These are phyloP conservation scores for Echria macrotheca DNA, from an alignment of 495 filamentous ascomycete genomes.

Conservation along the genomic window DNA sequence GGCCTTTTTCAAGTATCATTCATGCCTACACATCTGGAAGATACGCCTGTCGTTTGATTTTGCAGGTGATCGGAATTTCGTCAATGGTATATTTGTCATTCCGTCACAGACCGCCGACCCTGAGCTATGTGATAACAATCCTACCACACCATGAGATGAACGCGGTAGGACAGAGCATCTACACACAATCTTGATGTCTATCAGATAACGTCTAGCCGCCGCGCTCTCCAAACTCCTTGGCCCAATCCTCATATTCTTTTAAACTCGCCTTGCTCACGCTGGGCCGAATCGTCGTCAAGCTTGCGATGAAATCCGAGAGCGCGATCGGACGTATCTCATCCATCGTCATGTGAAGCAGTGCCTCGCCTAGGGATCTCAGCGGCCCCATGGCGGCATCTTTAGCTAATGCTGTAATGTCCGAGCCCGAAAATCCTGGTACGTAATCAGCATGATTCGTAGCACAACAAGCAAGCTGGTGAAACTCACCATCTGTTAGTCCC, in stretches of 20 bases:
- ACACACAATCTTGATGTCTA: too few relatives aligned
- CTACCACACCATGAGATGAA: too few relatives aligned
- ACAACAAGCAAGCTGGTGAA: not conserved
- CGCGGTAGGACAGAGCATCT: too few relatives aligned
- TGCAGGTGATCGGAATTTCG: too few relatives aligned
- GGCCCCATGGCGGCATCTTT: slow-evolving; percentile 99
- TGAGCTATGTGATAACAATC: too few relatives aligned
- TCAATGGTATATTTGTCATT: too few relatives aligned
- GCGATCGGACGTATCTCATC: slow-evolving; percentile 88
- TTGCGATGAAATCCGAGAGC: slow-evolving; percentile 78
- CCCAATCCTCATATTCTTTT: slow-evolving; percentile 89
- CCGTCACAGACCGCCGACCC: too few relatives aligned
- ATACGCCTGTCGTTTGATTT: too few relatives aligned
- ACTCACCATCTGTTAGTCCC: slow-evolving; percentile 76
- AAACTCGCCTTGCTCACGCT: slow-evolving; percentile 84
- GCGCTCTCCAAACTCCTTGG: slow-evolving; percentile 83
- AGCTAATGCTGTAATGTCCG: slow-evolving; percentile 92
- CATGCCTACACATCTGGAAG: too few relatives aligned
- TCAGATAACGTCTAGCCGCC: too few relatives aligned
- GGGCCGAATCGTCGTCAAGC: slow-evolving; percentile 78
- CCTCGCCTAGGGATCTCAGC: slow-evolving; percentile 83
- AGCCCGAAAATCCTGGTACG: slow-evolving; percentile 80
- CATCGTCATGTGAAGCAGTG: slow-evolving; percentile 81
- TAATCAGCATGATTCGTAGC: not conserved
- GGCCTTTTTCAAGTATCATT: too few relatives aligned